A percentile compares a stretch with the other conserved stretches of the same genome.
Evolutionary conservation across 1,139 yeast species (phyloP).

Genomic region (Taphrina flavorubra): DNA sequence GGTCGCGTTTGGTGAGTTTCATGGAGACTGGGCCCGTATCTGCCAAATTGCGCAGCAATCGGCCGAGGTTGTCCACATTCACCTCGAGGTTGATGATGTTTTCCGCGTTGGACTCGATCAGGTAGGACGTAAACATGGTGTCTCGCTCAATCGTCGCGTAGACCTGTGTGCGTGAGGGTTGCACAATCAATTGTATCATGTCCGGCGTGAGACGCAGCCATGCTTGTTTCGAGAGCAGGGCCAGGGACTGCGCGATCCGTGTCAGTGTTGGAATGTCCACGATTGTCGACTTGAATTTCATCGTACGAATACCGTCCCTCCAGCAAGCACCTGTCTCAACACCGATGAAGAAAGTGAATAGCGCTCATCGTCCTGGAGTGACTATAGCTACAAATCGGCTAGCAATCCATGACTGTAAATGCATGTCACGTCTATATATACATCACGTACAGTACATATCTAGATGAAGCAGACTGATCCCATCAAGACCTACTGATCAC

Average conservation of each 20-base stretch:
- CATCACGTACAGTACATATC: too few species aligned
- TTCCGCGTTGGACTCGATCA: constrained; percentile 43
- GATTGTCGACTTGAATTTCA: constrained; percentile 42
- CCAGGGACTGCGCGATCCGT: constrained; percentile 48
- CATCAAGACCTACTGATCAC: too few species aligned
- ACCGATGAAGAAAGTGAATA: too few species aligned
- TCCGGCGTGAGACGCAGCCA: constrained; percentile 43
- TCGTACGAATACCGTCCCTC: neutral
- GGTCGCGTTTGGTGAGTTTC: constrained; percentile 43
- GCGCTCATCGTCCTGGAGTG: too few species aligned
- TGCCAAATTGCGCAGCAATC: constrained; percentile 39
- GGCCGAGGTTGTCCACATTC: constrained; percentile 38
- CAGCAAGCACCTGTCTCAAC: too few species aligned
- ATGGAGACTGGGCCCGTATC: constrained; percentile 41
- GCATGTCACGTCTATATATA: too few species aligned
- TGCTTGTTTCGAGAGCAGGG: constrained; percentile 36
- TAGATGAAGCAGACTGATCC: too few species aligned
- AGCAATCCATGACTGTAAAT: too few species aligned
- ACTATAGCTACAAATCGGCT: too few species aligned
- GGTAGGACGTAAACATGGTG: constrained; percentile 37
- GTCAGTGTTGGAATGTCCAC: constrained; percentile 39
- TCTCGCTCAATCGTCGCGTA: constrained; percentile 41
- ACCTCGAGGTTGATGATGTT: constrained; percentile 44
- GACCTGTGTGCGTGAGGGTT: constrained; percentile 42
- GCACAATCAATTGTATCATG: constrained; percentile 42